Evolutionary conservation across 2,329 filamentous ascomycete genomes (phyloP), one percentile per base, ranked within the genome.

Genomic region (Tetracladium maxilliforme): DNA sequence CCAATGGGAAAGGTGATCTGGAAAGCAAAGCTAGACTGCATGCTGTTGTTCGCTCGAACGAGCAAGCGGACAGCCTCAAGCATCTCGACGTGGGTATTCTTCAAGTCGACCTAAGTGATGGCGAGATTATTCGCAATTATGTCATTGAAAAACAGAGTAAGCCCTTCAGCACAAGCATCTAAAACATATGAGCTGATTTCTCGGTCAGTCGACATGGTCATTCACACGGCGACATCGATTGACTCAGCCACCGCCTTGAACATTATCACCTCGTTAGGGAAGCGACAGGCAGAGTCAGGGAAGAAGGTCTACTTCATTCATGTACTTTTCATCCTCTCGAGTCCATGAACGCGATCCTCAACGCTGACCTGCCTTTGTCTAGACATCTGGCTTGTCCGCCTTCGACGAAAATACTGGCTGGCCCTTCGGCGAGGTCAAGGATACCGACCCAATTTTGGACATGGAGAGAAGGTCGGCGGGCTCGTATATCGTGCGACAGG

Each of bases 191-290:
- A n/a, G n/a, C n/a, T n/a, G n/a, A n/a, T n/a, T n/a, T n/a, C n/a
- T n/a, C n/a, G n/a, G 15, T 18, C 25, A 53, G 49, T 54, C 21
- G 35, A 49, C 24, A 42, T 54, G 10, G 33, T 53, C 15, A 28
- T 54, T 10, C 45, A 55, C 24, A 45, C 40, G 2, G 48, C 49
- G 7, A 45, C 44, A 24, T 42, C 43, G 10, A 33, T 47, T 12
- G 38, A 47, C 7, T 30, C 38, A 8, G 20, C 14, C 4, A 25
- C 46, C 10, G 30, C 34, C 10, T 28, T 38, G 4, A 33, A 45
- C 28, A 28, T 55, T 5, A 37, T 55, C 19, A 38, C 35, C 8
- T 50, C 43, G 8, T 42, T 55, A 5, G 44, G 44, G 11, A 33
- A 45, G 11, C 43, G 41, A 7, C 42, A 33, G 3, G 32, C 37